phyloP scores from a whole-genome alignment of 306 rosid genomes.

The Spatholobus suberectus region DNA sequence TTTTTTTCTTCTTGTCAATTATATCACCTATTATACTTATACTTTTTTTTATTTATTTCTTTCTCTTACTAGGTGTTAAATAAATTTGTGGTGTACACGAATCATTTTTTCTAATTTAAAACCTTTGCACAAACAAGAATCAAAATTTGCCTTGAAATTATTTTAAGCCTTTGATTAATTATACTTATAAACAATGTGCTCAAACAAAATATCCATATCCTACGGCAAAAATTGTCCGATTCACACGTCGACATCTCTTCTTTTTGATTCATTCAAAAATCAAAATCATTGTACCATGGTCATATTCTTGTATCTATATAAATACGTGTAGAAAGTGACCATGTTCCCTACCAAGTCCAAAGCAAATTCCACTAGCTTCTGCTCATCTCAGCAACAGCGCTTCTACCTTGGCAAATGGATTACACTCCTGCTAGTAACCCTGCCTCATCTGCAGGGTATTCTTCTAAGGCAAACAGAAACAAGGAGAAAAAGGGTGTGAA shows the following conservation, averaged over 20 bases:
- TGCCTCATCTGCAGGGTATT: slow-evolving; percentile 49
- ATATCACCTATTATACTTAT: no score
- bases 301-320: neutral
- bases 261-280: slow-evolving; percentile 41
- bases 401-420: slow-evolving; percentile 48
- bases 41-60: no score
- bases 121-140: no score
- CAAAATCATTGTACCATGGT: slow-evolving; percentile 27
- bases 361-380: neutral
- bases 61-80: no score
- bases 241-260: slow-evolving; percentile 60
- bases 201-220: slow-evolving; percentile 50
- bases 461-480: slow-evolving; percentile 40
- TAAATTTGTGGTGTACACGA: no score
- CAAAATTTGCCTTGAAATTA: no score
- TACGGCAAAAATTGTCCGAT: slow-evolving; percentile 69
- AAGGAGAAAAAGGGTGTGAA: slow-evolving; percentile 37
- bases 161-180: neutral
- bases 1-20: no score
- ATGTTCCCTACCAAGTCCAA: neutral
- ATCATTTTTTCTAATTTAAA: no score
- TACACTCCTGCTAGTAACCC: slow-evolving; percentile 30
- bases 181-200: neutral
- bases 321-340: neutral
- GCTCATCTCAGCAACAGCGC: neutral